Percentiles rank a stretch among this genome's conserved stretches.
Evolutionary conservation across 495 filamentous ascomycete species (phyloP).

Genomic region (Neurospora sp.): DNA sequence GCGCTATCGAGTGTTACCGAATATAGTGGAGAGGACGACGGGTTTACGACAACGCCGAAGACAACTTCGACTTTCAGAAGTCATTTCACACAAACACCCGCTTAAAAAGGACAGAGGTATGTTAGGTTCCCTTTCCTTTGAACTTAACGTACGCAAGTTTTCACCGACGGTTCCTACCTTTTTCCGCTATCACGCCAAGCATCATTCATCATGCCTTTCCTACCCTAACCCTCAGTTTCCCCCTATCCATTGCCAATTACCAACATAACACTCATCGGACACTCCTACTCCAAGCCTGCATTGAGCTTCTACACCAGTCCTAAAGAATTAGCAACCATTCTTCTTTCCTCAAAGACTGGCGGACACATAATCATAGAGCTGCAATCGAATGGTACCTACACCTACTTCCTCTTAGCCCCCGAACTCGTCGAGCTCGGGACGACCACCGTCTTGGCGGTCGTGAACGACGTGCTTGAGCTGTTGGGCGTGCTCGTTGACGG

Average conservation of each 20-base stretch:
- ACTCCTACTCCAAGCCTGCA: background rate
- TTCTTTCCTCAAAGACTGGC: too few relatives aligned
- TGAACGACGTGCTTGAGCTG: background rate
- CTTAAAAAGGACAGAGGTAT: too few relatives aligned
- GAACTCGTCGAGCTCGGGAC: background rate
- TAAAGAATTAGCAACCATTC: too few relatives aligned
- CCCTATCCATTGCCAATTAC: background rate
- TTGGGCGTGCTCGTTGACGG: background rate
- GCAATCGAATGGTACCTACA: too few relatives aligned
- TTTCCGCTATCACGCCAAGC: background rate
- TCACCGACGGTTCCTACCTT: too few relatives aligned
- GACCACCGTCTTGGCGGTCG: background rate
- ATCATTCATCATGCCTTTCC: background rate
- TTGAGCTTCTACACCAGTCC: background rate
- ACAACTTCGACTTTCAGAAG: background rate
- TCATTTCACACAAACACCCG: background rate
- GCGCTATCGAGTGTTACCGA: background rate
- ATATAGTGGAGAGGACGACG: background rate
- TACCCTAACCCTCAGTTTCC: background rate
- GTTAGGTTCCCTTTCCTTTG: too few relatives aligned
- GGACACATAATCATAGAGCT: too few relatives aligned
- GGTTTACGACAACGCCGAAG: background rate
- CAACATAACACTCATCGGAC: too few relatives aligned
- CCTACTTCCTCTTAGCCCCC: background rate
- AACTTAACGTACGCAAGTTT: too few relatives aligned